Percentiles rank a stretch among this genome's conserved stretches.
phyloP scores from a whole-genome alignment of 306 rosid genomes.

The Prunus campanulata region DNA sequence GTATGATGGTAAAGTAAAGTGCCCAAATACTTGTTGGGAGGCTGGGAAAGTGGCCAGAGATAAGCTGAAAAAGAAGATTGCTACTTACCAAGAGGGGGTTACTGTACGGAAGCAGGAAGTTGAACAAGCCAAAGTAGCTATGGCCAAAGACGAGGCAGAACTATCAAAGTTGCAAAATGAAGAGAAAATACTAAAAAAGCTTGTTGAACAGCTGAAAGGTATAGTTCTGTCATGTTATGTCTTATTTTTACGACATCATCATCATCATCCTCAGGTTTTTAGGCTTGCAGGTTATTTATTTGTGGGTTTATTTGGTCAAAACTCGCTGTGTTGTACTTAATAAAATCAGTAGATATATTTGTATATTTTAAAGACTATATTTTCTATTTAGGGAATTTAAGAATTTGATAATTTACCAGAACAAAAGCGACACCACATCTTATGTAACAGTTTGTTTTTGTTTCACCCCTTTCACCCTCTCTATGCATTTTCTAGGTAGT shows the following conservation, averaged over 20 bases:
- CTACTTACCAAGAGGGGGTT: constrained; percentile 73
- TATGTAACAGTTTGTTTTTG: background rate
- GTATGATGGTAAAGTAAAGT: constrained; percentile 64
- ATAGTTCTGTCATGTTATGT: constrained; percentile 10
- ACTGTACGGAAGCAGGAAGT: constrained; percentile 56
- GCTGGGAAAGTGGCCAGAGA: constrained; percentile 89
- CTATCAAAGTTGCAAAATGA: constrained; percentile 69
- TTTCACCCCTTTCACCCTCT: background rate
- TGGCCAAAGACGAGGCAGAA: constrained; percentile 65
- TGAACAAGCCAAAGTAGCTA: constrained; percentile 61
- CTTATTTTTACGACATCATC: background rate
- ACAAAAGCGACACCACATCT: background rate
- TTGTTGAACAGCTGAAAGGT: constrained; percentile 90
- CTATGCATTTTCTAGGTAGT: background rate
- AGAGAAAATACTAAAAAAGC: constrained; percentile 64
- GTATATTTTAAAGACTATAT: background rate
- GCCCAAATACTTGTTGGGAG: constrained; percentile 97
- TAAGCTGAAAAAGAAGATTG: constrained; percentile 68
- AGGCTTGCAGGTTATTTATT: background rate
- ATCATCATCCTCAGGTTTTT: background rate
- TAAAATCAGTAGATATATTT: background rate
- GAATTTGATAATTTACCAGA: background rate
- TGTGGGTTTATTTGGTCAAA: background rate
- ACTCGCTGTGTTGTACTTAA: background rate
- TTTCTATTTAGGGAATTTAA: background rate